A percentile compares a stretch with the other conserved stretches of the same genome.
Conservation (phyloP, 163 green algal genomes). For the Coccomyxa subellipsoidea region DNA sequence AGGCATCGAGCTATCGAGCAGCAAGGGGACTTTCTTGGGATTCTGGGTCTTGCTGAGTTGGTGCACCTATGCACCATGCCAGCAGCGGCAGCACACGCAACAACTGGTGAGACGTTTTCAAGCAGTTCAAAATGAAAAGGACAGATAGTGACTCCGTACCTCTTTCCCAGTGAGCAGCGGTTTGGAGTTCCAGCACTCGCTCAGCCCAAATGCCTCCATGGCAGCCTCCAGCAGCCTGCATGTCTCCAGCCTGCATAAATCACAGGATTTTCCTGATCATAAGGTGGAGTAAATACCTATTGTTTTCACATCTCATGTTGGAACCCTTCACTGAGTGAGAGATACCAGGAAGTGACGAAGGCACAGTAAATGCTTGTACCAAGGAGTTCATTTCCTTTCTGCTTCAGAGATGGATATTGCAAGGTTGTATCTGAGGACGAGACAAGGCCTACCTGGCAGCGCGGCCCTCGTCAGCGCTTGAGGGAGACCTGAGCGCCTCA, state of each 20-base stretch:
- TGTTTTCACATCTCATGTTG: background rate
- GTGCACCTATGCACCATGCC: too few relatives aligned
- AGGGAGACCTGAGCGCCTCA: background rate
- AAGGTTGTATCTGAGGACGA: too few relatives aligned
- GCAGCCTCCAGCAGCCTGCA: constrained; percentile 45
- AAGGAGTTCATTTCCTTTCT: background rate
- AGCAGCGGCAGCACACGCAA: too few relatives aligned
- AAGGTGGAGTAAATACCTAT: background rate
- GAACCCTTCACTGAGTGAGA: background rate
- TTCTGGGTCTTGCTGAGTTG: too few relatives aligned
- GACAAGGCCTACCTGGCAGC: too few relatives aligned
- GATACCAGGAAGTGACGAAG: too few relatives aligned
- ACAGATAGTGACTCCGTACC: too few relatives aligned
- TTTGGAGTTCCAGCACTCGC: constrained; percentile 65
- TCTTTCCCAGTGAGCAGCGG: constrained; percentile 70
- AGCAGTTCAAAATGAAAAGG: too few relatives aligned
- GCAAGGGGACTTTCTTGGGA: too few relatives aligned
- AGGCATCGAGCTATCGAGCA: too few relatives aligned
- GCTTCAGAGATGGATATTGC: background rate
- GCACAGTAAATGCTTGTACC: too few relatives aligned
- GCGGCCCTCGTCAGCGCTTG: background rate
- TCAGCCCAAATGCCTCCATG: constrained; percentile 53
- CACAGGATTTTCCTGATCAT: background rate
- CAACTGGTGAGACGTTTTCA: too few relatives aligned
- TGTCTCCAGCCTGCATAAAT: constrained; percentile 34